phyloP scores from a whole-genome alignment of 345 rosid genomes.

The Litchi chinensis region DNA sequence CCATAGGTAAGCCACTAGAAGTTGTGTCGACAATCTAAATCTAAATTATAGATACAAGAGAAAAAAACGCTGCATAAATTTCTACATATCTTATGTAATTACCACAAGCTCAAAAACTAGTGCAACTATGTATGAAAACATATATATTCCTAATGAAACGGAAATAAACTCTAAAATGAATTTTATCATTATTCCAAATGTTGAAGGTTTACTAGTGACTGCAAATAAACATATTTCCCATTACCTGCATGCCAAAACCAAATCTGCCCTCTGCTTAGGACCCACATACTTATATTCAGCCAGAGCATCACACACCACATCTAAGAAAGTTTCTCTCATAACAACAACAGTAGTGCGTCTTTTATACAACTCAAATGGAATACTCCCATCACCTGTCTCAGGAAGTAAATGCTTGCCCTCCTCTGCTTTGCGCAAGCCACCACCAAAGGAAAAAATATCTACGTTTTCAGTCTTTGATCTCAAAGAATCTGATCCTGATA shows the following conservation, averaged over 20 bases:
- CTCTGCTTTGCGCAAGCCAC: slow-evolving; percentile 29
- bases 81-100: background rate
- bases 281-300: slow-evolving; percentile 95
- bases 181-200: slow-evolving; percentile 25
- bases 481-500: slow-evolving; percentile 25
- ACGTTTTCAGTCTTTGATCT: slow-evolving; percentile 41
- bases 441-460: slow-evolving; percentile 29
- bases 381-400: slow-evolving; percentile 39
- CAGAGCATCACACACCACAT: slow-evolving; percentile 79
- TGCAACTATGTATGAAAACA: background rate
- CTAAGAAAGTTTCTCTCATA: slow-evolving; percentile 65
- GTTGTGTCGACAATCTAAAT: background rate
- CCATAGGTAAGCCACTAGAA: background rate
- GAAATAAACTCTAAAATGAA: background rate
- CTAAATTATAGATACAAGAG: background rate
- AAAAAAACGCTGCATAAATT: background rate
- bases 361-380: slow-evolving; percentile 85
- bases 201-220: slow-evolving; percentile 10
- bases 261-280: slow-evolving; percentile 91
- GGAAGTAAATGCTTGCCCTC: slow-evolving; percentile 22
- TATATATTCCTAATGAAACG: background rate
- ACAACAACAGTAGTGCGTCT: slow-evolving; percentile 82
- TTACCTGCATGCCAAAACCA: slow-evolving; percentile 97
- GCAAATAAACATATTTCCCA: slow-evolving; percentile 11
- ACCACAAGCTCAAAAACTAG: background rate